These are phyloP conservation scores for Suhomyces bokatorum DNA, from an alignment of 1,139 yeast species.

Conservation along the genomic window DNA sequence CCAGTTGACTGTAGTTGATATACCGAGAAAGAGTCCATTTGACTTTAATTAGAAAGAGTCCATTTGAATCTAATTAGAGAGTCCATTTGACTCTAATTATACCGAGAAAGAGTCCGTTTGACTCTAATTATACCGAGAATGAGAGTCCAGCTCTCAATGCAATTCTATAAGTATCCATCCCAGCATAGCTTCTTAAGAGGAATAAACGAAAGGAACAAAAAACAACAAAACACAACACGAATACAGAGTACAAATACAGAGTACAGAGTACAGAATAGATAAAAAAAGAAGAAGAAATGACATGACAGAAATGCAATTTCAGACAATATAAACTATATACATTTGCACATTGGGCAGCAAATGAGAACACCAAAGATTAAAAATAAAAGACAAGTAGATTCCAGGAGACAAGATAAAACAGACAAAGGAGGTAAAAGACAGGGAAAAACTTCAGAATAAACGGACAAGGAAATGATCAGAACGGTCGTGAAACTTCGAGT, in stretches of 20 bases:
- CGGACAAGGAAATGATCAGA: background rate
- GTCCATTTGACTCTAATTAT: too few species aligned
- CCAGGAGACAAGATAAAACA: background rate
- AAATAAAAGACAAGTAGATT: background rate
- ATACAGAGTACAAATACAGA: background rate
- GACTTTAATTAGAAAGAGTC: too few species aligned
- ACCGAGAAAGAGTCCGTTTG: too few species aligned
- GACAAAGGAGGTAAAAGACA: background rate
- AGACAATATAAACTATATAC: conserved; percentile 6
- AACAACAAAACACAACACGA: background rate
- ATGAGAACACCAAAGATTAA: background rate
- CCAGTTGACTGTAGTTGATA: too few species aligned
- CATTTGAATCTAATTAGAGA: too few species aligned
- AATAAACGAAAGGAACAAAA: too few species aligned
- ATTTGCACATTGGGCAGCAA: background rate
- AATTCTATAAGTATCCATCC: background rate
- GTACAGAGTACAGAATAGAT: conserved; percentile 4
- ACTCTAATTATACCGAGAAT: too few species aligned
- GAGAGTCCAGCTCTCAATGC: background rate
- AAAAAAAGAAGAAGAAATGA: background rate
- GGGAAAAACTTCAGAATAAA: background rate
- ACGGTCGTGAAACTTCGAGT: conserved; percentile 2
- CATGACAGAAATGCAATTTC: conserved; percentile 6
- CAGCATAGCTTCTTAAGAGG: too few species aligned
- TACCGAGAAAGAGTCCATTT: too few species aligned